Base-by-base conservation (phyloP, 1,284 basidiomycete species). In the Sporisorium exsertum region DNA sequence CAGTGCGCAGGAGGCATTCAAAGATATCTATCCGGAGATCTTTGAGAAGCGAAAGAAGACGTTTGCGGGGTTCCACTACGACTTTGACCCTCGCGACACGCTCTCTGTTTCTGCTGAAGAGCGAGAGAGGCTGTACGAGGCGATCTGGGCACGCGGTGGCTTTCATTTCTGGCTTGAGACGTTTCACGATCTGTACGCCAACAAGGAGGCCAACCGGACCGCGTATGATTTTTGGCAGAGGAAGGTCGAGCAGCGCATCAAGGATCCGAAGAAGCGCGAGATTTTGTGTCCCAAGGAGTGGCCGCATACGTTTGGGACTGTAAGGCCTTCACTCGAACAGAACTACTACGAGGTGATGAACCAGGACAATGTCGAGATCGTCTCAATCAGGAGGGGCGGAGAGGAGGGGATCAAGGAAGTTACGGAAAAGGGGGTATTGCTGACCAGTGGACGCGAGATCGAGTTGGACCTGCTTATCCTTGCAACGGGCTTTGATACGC, bases 301-400 rank as follows among this genome's bases (percentile, higher is more conserved):
- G 63, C 77, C 71, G 24, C 79, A 81, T 58, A 76, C 77, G 0
- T 80, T 80, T 29, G 79, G 79, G 46, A 80, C 78, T 12, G 74
- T 75, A 5, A 63, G 79, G 27, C 75, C 75, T 10, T 77, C 78
- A 13, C 64, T 80, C 35, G 78, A 81, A 49, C 68, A 71, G 29
- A 73, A 78, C 49, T 81, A 78, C 62, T 81, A 80, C 29, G 82
- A 87, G 37, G 85, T 87, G 37, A 84, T 91, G 42, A 85, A 89
- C 59, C 86, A 86, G 55, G 87, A 88, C 6, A 91, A 91, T 77
- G 88, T 91, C 32, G 84, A 85, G 33, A 73, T 91, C 35, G 83
- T 81, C 22, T 89, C 88, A 86, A 87, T 87, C 33, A 78, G 72
- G 58, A 57, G 72, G 2, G 67, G 64, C 15, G 67, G 64, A 12